phyloP scores from a whole-genome alignment of 345 rosid species.

The Salix brachista region DNA sequence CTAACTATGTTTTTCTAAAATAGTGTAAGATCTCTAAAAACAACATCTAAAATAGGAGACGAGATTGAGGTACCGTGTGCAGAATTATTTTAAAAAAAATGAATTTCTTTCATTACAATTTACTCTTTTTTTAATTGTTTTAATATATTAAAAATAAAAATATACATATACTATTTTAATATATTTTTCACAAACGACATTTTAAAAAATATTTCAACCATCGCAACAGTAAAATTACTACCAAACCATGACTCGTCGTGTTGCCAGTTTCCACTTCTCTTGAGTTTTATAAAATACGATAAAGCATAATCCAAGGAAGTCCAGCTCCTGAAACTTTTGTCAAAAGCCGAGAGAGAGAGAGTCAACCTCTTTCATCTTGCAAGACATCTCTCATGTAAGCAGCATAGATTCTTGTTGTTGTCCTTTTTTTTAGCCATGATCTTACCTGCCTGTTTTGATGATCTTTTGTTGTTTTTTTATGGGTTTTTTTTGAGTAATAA shows the following conservation, averaged over 20 bases:
- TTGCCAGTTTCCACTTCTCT: not conserved
- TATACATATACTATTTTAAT: not conserved
- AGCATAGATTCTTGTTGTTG: not conserved
- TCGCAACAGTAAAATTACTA: not conserved
- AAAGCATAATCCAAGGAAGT: not conserved
- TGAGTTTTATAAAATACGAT: not conserved
- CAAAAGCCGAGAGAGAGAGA: not conserved
- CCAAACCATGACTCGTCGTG: not conserved
- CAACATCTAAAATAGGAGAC: no score
- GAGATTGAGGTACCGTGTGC: no score
- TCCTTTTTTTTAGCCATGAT: not conserved
- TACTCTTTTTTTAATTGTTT: no score
- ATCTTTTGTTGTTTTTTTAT: not conserved
- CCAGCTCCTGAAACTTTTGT: not conserved
- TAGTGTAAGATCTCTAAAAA: no score
- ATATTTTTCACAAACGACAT: no score
- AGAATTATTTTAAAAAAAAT: no score
- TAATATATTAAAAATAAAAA: no score
- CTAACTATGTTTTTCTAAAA: no score
- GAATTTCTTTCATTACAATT: no score
- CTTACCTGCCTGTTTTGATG: not conserved
- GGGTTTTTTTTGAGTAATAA: no score
- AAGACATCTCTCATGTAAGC: not conserved
- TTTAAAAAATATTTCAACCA: no score
- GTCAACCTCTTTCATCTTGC: not conserved